Conservation (phyloP, 345 rosid species). For the Turnera subulata region DNA sequence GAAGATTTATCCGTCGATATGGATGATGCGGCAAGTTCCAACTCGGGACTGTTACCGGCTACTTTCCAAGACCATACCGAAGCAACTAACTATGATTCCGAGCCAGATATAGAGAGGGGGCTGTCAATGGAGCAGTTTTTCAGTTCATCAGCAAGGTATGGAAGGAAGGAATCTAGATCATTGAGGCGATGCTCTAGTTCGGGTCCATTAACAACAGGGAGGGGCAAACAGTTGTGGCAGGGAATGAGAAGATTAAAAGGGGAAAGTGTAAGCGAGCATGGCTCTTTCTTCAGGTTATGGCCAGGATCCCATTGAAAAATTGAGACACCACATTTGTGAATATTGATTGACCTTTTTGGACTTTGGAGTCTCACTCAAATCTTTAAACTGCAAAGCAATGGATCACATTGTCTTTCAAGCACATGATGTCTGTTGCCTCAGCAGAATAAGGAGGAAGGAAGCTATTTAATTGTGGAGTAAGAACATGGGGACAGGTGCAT, state of each 20-base stretch:
- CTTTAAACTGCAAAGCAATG: background rate
- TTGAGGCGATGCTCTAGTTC: conserved; percentile 65
- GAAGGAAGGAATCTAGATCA: conserved; percentile 37
- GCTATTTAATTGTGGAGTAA: background rate
- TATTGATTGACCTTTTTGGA: conserved; percentile 11
- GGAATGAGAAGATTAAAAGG: conserved; percentile 51
- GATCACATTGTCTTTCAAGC: background rate
- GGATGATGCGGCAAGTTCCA: conserved; percentile 39
- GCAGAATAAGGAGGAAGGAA: background rate
- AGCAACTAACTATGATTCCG: conserved; percentile 46
- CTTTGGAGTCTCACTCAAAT: background rate
- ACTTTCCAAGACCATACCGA: conserved; percentile 31
- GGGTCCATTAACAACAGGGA: conserved; percentile 54
- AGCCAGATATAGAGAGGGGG: conserved; percentile 63
- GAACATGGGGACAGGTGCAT: background rate
- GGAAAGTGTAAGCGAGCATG: conserved; percentile 71
- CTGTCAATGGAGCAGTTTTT: conserved; percentile 44
- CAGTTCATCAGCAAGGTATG: conserved; percentile 36
- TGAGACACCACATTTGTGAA: conserved; percentile 11
- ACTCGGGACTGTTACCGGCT: conserved; percentile 37
- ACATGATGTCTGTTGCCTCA: background rate
- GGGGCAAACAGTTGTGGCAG: conserved; percentile 59
- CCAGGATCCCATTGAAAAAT: conserved; percentile 51
- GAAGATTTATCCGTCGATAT: conserved; percentile 44
- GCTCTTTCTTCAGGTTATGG: conserved; percentile 39